Conservation (phyloP, 352 stramenopile species). For the Pythium vanterpoolii region DNA sequence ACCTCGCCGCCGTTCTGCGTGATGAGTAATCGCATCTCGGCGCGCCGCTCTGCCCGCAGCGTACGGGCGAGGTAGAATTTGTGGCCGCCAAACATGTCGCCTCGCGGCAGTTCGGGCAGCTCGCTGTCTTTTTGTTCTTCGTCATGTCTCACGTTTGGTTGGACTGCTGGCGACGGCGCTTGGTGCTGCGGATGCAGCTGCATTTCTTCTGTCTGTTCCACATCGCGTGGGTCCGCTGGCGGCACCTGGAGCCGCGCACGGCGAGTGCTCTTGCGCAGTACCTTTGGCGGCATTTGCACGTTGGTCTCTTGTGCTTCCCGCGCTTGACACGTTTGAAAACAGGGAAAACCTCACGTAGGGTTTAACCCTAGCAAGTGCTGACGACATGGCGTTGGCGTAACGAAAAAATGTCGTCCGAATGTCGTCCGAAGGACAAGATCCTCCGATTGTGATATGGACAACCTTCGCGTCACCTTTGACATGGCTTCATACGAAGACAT, state of each 20-base stretch:
- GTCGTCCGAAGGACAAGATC: neutral
- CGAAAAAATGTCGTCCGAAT: slow-evolving; percentile 7
- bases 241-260: neutral
- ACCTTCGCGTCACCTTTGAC: slow-evolving; percentile 10
- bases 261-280: neutral
- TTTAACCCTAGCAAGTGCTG: neutral
- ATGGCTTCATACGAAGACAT: slow-evolving; percentile 2
- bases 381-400: too few species aligned
- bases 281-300: neutral
- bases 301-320: neutral
- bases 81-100: slow-evolving; percentile 29
- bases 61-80: slow-evolving; percentile 38
- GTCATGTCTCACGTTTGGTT: slow-evolving; percentile 5
- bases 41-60: slow-evolving; percentile 24
- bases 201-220: neutral
- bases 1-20: slow-evolving; percentile 34
- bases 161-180: neutral
- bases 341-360: neutral
- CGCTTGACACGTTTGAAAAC: neutral
- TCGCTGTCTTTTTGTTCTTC: slow-evolving; percentile 14
- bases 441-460: neutral
- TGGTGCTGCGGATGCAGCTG: neutral
- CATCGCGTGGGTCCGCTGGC: neutral
- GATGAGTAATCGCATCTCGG: slow-evolving; percentile 28
- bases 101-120: neutral